Evolutionary conservation across 306 rosid species (phyloP), one percentile per base, ranked within the genome.

Genomic region (Styphnolobium japonicum): DNA sequence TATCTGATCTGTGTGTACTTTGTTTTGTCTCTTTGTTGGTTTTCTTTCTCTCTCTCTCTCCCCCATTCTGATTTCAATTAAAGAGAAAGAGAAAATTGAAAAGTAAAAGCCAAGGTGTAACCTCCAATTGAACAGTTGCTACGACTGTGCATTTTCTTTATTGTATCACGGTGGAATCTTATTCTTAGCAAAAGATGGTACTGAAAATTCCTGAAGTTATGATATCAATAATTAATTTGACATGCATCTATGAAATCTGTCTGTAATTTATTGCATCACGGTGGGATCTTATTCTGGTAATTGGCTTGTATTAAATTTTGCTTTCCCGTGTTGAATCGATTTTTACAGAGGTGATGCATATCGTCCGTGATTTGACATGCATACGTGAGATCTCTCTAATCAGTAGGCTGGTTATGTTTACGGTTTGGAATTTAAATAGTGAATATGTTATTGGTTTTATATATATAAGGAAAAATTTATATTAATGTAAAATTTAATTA

Each of bases 1-100:
- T 10, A 14, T 70, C 43, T 42, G 57, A 31, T 67, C 23, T 52
- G 7, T 60, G 22, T 85, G 83, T 76, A 80, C 85, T 83, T 78
- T 33, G 77, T 46, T 73, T 80, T 79, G 81, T 83, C 83, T 76
- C 74, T 61, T 42, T 23, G 0, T 0, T 8, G 10, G 4, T 75
- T 4, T 46, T 19, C 10, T 4, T 40, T 19, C 19, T 27, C 40
- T 19, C 16, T 71, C 77, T 71, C 68, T 45, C 46, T 2, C 0
- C 3, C 31, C 3, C 31, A 1, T 12, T 12, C 16, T 15, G 7
- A 14, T 48, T 12, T 46, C 61, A 18, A 65, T 36, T 71, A 27
- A 76, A 69, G 72, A 77, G 49, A 61, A 25, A 67, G 12, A 63
- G 33, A 60, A 7, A 56, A 6, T n/a, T 27, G 1, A 66, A 65